These are phyloP conservation scores for Sporisorium reilianum DNA, from an alignment of 1,284 basidiomycete genomes.

Conservation along the genomic window DNA sequence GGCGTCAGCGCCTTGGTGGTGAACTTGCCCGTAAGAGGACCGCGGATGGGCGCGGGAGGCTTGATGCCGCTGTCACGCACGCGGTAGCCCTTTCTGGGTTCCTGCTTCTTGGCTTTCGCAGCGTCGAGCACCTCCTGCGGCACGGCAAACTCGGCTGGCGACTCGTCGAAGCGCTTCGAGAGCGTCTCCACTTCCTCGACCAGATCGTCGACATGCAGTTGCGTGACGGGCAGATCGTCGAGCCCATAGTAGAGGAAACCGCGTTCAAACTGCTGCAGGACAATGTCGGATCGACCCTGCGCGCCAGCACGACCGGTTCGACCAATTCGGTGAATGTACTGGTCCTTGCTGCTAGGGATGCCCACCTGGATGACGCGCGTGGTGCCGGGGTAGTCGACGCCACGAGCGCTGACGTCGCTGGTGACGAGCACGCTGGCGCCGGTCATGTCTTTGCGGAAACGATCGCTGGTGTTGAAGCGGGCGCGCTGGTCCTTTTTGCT, in stretches of 20 bases:
- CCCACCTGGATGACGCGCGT: conserved; percentile 95
- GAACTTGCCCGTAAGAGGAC: conserved; percentile 43
- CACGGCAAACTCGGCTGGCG: conserved; percentile 68
- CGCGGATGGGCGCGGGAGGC: conserved; percentile 23
- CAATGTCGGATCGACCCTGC: conserved; percentile 84
- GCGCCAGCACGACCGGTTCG: conserved; percentile 84
- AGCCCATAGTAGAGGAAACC: conserved; percentile 79
- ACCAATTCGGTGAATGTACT: conserved; percentile 92
- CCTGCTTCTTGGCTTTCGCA: conserved; percentile 18
- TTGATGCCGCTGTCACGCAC: conserved; percentile 2
- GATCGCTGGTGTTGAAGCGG: conserved; percentile 77
- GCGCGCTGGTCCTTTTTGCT: conserved; percentile 79
- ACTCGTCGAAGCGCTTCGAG: conserved; percentile 73
- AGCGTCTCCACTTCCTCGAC: conserved; percentile 73
- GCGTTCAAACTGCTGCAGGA: conserved; percentile 85
- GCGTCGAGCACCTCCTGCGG: conserved; percentile 21
- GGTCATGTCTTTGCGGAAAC: conserved; percentile 76
- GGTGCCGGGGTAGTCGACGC: conserved; percentile 76
- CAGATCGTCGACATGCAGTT: conserved; percentile 74
- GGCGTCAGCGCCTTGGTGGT: conserved; percentile 22
- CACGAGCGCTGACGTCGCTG: conserved; percentile 71
- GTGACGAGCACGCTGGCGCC: conserved; percentile 72
- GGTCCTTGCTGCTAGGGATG: conserved; percentile 78
- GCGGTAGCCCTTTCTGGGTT: conserved; percentile 9
- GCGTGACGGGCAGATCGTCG: conserved; percentile 79